Base-by-base conservation (phyloP, 2,329 filamentous ascomycete species). In the Parastagonospora nodorum region DNA sequence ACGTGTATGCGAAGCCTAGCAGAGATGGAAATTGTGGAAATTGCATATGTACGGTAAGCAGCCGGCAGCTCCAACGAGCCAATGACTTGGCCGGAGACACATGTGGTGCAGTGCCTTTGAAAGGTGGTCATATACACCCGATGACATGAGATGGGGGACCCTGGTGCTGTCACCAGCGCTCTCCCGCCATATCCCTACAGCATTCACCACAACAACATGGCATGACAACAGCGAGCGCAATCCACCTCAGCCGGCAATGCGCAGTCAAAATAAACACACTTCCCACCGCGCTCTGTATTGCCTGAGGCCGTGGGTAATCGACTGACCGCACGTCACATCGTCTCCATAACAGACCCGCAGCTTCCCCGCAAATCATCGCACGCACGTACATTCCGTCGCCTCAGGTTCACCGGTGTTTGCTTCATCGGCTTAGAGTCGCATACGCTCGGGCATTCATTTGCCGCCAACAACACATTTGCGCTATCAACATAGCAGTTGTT, bases 291-390 rank as follows among this genome's bases (percentile, higher is more conserved):
- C 45, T 38, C 36, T 35, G 11, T 45, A 50, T 48, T 53, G 48
- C 35, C 45, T 45, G 36, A 41, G 32, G 31, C 38, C 38, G 27
- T 57, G 59, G 59, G 59, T 59, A 30, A 48, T 57, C 27, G 58
- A 60, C 35, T 63, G 55, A 64, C 16, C 24, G 29, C 35, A 32
- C 39, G 15, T 45, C 38, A 12, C 16, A 40, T 42, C 16, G 41
- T 43, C 42, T 36, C 48, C 44, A 46, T 38, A 47, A 37, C 46
- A 40, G 42, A 49, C 42, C 45, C 42, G 50, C 57, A 51, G 42
- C 58, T 64, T 63, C 61, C 63, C 61, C 63, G 63, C 63, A 55
- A 58, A 30, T 44, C 41, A 15, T n/a, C 10, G 16, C 31, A 33
- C 10, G 16, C 31, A 33, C 10, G 29, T 28, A 32, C 28, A 16